phyloP scores from a whole-genome alignment of 176 grass and related monocot species.

The Eremochloa ophiuroides region DNA sequence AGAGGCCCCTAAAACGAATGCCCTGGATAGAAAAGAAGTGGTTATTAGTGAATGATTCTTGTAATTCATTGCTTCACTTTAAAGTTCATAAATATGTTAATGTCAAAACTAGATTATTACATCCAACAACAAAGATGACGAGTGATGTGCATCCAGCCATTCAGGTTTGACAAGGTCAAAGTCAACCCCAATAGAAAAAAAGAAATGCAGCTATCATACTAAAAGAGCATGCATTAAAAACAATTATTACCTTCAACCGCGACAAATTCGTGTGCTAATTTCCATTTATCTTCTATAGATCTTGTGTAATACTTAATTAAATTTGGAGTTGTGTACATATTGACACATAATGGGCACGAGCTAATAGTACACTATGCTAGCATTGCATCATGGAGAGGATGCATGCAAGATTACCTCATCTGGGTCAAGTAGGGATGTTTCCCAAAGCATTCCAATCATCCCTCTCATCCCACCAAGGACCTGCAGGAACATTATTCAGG shows the following conservation, averaged over 20 bases:
- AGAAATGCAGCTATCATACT: not conserved
- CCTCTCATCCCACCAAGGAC: slow-evolving; percentile 99
- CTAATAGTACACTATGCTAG: not conserved
- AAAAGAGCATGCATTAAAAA: not conserved
- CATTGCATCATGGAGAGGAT: not conserved
- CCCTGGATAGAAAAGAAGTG: slow-evolving; percentile 43
- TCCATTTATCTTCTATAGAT: not conserved
- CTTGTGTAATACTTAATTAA: not conserved
- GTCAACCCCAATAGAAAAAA: not conserved
- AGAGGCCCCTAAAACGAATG: slow-evolving; percentile 95
- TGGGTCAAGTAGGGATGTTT: slow-evolving; percentile 94
- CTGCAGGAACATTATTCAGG: slow-evolving; percentile 32
- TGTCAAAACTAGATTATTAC: not conserved
- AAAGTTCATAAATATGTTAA: not conserved
- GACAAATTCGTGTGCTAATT: not conserved
- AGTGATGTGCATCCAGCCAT: not conserved
- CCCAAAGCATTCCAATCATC: slow-evolving; percentile 97
- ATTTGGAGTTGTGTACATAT: not conserved
- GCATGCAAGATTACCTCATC: slow-evolving; percentile 72
- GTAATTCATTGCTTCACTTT: not conserved
- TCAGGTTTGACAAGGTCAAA: slow-evolving; percentile 22
- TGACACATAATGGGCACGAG: not conserved
- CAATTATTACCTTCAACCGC: not conserved
- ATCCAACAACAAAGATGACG: not conserved
- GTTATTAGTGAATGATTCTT: not conserved